phyloP scores from a whole-genome alignment of 768 basidiomycete genomes.

The Boletus patriciae region DNA sequence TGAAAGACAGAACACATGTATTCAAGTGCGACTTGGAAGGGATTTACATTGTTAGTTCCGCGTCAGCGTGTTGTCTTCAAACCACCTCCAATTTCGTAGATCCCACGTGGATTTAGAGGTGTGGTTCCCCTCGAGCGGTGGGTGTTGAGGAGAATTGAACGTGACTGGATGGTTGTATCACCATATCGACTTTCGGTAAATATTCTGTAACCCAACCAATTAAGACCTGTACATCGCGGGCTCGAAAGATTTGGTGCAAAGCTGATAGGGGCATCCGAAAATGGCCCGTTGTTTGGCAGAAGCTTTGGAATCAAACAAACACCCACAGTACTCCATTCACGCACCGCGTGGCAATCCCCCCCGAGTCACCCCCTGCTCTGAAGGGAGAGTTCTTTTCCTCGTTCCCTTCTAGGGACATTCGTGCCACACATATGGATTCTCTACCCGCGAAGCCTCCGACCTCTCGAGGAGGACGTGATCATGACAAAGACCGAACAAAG shows the following conservation, averaged over 20 bases:
- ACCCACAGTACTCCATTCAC: neutral
- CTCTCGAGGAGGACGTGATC: conserved; percentile 17
- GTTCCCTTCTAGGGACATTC: too few relatives aligned
- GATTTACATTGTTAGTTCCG: neutral
- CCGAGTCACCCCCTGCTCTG: neutral
- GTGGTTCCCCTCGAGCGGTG: conserved; percentile 2
- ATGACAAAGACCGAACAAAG: conserved; percentile 12
- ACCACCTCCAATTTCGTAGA: conserved; percentile 20
- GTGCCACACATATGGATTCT: conserved; percentile 14
- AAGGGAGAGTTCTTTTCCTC: neutral
- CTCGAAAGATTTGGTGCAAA: too few relatives aligned
- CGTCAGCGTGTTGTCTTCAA: neutral
- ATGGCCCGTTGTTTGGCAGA: conserved; percentile 17
- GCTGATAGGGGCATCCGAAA: neutral
- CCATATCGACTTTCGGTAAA: too few relatives aligned
- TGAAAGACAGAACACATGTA: too few relatives aligned
- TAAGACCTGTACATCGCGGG: too few relatives aligned
- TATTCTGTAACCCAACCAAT: too few relatives aligned
- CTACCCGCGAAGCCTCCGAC: conserved; percentile 20
- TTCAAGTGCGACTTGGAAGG: neutral
- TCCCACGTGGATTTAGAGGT: too few relatives aligned
- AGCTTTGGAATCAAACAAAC: conserved; percentile 31
- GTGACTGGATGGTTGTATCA: neutral
- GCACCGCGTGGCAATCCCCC: neutral
- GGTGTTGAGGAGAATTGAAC: conserved; percentile 10